These are phyloP conservation scores for Saccharomyces mikatae DNA, from an alignment of 805 yeast genomes.

Conservation along the genomic window DNA sequence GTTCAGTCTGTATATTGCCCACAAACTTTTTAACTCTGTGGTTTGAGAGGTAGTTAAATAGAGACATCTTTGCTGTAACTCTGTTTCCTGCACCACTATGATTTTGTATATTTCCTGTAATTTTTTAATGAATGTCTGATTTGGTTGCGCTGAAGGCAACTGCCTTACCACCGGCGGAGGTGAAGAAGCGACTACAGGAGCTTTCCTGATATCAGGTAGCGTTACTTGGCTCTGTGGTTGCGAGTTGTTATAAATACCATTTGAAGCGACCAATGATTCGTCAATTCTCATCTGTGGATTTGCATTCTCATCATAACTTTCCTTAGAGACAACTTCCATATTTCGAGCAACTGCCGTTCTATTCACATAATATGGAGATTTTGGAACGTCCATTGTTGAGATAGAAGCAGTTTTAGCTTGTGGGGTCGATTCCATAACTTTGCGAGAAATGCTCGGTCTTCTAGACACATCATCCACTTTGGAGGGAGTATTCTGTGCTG, in stretches of 20 bases:
- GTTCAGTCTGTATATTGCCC: slow-evolving; percentile 66
- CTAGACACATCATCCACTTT: not conserved
- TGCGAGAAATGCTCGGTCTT: not conserved
- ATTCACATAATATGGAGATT: not conserved
- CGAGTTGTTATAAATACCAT: not conserved
- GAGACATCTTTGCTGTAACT: slow-evolving; percentile 63
- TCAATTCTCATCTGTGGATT: not conserved
- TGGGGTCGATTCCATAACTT: not conserved
- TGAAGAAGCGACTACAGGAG: not conserved
- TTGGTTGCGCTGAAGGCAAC: slow-evolving; percentile 22
- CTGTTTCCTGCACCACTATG: slow-evolving; percentile 58
- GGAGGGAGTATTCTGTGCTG: not conserved
- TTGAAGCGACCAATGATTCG: not conserved
- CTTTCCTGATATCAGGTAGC: not conserved
- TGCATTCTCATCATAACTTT: not conserved
- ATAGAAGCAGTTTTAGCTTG: not conserved
- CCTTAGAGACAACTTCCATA: not conserved
- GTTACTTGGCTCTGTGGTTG: not conserved
- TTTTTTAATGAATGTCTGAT: slow-evolving; percentile 49
- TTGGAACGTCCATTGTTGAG: not conserved
- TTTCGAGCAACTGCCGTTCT: not conserved
- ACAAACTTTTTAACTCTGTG: slow-evolving; percentile 53
- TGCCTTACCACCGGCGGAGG: not conserved
- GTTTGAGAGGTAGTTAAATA: slow-evolving; percentile 47
- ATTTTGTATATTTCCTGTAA: slow-evolving; percentile 67